Evolutionary conservation across 768 basidiomycete species (phyloP).

Genomic region (Lactarius trivialis): DNA sequence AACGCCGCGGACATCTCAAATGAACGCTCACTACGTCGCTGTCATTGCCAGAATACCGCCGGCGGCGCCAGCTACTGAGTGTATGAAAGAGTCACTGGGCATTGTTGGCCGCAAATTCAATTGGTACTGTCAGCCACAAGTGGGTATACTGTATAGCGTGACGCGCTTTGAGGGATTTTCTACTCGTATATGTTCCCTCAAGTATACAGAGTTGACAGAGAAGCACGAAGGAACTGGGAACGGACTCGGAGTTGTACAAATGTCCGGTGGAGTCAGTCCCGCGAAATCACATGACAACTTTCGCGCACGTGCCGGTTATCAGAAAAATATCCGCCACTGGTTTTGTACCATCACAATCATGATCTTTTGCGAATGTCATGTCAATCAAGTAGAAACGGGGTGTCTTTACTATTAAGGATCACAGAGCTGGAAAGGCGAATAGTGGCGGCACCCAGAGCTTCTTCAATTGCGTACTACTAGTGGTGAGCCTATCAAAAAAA

Average conservation of each 20-base stretch:
- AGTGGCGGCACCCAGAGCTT: background rate
- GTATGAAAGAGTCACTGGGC: slow-evolving; percentile 66
- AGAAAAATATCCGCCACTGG: background rate
- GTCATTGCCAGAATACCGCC: slow-evolving; percentile 91
- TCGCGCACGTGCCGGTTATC: background rate
- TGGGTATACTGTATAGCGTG: background rate
- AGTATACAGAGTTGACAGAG: background rate
- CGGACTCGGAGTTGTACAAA: background rate
- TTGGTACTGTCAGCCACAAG: background rate
- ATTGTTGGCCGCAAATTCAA: slow-evolving; percentile 19
- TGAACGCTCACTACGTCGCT: slow-evolving; percentile 63
- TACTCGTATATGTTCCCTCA: background rate
- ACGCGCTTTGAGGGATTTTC: background rate
- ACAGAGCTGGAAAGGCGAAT: background rate
- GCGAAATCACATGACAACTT: background rate
- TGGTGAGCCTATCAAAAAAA: too few species aligned
- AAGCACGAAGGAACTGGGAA: background rate
- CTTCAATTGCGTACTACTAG: background rate
- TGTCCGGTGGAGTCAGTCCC: background rate
- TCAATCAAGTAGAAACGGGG: background rate
- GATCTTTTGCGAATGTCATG: background rate
- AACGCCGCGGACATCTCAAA: slow-evolving; percentile 6
- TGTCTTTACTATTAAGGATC: background rate
- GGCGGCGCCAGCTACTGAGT: slow-evolving; percentile 81
- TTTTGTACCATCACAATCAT: background rate